Base-by-base conservation (phyloP, 2,329 filamentous ascomycete species). In the Gremmenia infestans region DNA sequence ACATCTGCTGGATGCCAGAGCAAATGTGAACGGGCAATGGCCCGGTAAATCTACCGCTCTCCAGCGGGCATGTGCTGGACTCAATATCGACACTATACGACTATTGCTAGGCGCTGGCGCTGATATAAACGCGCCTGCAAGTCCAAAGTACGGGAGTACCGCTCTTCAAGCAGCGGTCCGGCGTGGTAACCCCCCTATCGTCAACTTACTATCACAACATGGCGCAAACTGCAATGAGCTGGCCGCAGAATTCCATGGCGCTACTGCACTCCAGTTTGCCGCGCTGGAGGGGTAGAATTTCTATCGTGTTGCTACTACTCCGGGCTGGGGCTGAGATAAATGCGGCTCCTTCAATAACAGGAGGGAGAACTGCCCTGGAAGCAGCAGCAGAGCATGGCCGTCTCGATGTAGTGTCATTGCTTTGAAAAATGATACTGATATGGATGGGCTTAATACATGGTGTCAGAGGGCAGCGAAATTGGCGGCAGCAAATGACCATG, bases 401-500 rank as follows among this genome's bases (percentile, higher is more conserved):
- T 22, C 28, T 54, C 35, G 52, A 51, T 19, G 23, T 57, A 17
- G 51, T 54, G 54, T 65, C 36, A 62, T 67, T 63, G 57, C 60
- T 52, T 54, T 14, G 36, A 53, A 51, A 28, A 57, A 57, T 23
- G 55, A 57, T 48, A 43, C 51, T 48, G 51, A 57, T 43, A 25
- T 17, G 39, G 50, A 53, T 12, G 55, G 51, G 19, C 17, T 53
- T 36, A 47, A 57, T 32, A 12, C 40, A 39, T 40, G 47, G 25
- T 57, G 55, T 54, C 39, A 57, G 51, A 53, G 55, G 47, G 55
- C 55, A 50, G 55, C 55, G 35, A 57, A 53, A 48, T 51, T 57
- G 42, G 55, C 55, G 36, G 40, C 35, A 48, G 45, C 46, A 19
- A 53, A 57, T 50, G 50, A 39, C 28, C 47, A 57, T 54, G 7